Conservation (phyloP, 2,329 filamentous ascomycete genomes). For the Curvularia lunata region DNA sequence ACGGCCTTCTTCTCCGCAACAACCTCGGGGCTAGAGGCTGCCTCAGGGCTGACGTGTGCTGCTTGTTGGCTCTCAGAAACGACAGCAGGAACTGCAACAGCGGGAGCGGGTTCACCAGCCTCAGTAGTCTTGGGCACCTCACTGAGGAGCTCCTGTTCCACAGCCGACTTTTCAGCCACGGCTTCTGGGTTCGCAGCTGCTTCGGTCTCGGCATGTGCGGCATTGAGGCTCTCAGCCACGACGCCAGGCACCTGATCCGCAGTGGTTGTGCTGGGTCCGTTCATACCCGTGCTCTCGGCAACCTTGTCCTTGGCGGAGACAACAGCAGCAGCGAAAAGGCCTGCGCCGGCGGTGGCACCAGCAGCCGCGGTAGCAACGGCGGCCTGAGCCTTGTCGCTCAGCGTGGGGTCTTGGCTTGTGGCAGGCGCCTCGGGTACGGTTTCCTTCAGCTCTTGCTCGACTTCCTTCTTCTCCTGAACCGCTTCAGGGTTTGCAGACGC, state of each 20-base stretch:
- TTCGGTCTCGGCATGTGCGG: slow-evolving; percentile 67
- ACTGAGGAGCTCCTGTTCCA: slow-evolving; percentile 70
- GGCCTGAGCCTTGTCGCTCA: slow-evolving; percentile 20
- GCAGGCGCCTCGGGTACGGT: slow-evolving; percentile 63
- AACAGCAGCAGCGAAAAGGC: slow-evolving; percentile 45
- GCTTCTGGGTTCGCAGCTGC: slow-evolving; percentile 69
- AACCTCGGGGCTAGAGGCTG: slow-evolving; percentile 67
- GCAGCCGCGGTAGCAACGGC: slow-evolving; percentile 42
- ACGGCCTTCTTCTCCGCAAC: slow-evolving; percentile 74
- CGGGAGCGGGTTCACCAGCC: slow-evolving; percentile 46
- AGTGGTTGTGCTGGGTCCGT: slow-evolving; percentile 41
- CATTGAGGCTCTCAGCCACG: slow-evolving; percentile 73
- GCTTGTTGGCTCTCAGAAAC: slow-evolving; percentile 75
- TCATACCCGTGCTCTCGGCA: slow-evolving; percentile 49
- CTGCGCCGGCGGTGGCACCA: slow-evolving; percentile 50
- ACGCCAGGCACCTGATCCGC: slow-evolving; percentile 59
- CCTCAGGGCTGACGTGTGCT: slow-evolving; percentile 68
- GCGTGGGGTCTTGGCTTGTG: slow-evolving; percentile 36
- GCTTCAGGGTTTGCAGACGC: slow-evolving; percentile 70
- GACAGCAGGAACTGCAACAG: slow-evolving; percentile 57
- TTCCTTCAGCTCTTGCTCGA: slow-evolving; percentile 73
- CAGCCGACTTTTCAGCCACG: slow-evolving; percentile 71
- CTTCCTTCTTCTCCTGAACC: slow-evolving; percentile 72
- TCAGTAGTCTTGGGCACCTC: slow-evolving; percentile 48
- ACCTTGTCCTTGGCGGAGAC: slow-evolving; percentile 45